Conservation (phyloP, 176 grass and related monocot species). For the Avena eriantha region DNA sequence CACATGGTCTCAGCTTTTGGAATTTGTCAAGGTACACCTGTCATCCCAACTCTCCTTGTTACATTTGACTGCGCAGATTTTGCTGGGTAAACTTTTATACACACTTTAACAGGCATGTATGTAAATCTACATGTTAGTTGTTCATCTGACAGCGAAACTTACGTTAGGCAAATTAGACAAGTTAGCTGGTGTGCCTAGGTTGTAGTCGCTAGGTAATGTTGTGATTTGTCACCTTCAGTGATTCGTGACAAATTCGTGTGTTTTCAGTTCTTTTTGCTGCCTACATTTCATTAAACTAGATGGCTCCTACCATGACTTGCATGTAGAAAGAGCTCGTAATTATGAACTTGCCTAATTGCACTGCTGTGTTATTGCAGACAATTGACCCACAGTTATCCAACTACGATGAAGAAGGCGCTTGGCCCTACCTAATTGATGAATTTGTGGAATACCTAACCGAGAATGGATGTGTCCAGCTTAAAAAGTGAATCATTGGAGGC, state of each 20-base stretch:
- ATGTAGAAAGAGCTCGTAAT: background rate
- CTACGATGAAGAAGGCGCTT: constrained; percentile 94
- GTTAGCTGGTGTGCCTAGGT: background rate
- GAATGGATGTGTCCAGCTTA: constrained; percentile 71
- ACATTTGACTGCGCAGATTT: background rate
- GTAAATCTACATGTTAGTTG: constrained; percentile 4
- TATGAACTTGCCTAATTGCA: constrained; percentile 14
- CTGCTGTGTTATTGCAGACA: constrained; percentile 52
- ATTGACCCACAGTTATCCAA: constrained; percentile 91
- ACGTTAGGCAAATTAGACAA: background rate
- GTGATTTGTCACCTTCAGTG: constrained; percentile 11
- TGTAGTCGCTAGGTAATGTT: background rate
- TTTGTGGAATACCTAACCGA: constrained; percentile 94
- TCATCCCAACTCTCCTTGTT: background rate
- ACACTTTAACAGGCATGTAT: background rate
- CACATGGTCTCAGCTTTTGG: constrained; percentile 96
- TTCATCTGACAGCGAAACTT: constrained; percentile 18
- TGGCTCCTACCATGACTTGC: background rate
- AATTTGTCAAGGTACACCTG: constrained; percentile 90
- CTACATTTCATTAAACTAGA: background rate
- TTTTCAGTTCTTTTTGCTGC: constrained; percentile 5
- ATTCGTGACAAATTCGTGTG: background rate
- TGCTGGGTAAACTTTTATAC: background rate
- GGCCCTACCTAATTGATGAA: constrained; percentile 99
- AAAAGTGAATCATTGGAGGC: constrained; percentile 47